Percentiles rank a stretch among this genome's conserved stretches.
phyloP scores from a whole-genome alignment of 2,329 filamentous ascomycete genomes.

The Fusarium siculi region DNA sequence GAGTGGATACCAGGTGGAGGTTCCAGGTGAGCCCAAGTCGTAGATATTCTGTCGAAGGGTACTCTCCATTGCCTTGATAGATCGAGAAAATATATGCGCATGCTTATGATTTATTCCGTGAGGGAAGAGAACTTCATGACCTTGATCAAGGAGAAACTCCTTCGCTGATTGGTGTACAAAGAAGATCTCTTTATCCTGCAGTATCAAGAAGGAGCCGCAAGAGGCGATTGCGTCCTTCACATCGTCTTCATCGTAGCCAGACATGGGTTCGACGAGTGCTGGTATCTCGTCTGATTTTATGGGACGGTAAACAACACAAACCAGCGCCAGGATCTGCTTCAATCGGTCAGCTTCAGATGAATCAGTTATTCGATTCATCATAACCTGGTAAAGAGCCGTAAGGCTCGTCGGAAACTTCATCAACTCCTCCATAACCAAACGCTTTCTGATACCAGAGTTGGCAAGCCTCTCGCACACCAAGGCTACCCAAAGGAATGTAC shows the following conservation, averaged over 20 bases:
- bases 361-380: fast-evolving
- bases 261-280: fast-evolving
- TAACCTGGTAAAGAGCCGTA: fast-evolving
- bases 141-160: not conserved
- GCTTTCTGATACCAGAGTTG: not conserved
- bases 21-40: fast-evolving
- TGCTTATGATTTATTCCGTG: fast-evolving
- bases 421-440: not conserved
- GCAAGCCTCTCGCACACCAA: fast-evolving
- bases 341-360: fast-evolving
- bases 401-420: fast-evolving
- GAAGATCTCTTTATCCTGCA: fast-evolving
- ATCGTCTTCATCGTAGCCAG: fast-evolving
- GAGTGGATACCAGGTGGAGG: no score
- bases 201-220: fast-evolving
- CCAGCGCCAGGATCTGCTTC: fast-evolving
- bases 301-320: not conserved
- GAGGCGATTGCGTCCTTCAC: fast-evolving
- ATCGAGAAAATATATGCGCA: fast-evolving
- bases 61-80: fast-evolving
- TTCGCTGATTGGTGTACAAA: not conserved
- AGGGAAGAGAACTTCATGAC: fast-evolving
- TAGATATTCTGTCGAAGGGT: fast-evolving
- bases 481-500: not conserved
- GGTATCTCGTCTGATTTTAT: fast-evolving